Base-by-base conservation (phyloP, 192 early-diverging fungal species). In the Rhizophagus clarus region DNA sequence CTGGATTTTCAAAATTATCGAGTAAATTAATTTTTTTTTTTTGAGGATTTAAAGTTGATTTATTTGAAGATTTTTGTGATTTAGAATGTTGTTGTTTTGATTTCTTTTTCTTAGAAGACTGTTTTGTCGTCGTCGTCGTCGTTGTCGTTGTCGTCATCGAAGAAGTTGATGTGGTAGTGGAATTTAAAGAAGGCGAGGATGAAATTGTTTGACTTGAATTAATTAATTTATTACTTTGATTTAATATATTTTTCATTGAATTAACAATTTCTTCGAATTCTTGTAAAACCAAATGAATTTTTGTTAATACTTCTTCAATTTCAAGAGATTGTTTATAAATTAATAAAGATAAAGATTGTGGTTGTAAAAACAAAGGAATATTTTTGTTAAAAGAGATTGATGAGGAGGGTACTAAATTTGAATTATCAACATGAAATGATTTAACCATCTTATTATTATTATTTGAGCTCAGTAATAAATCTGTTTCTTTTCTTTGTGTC, bases 271-370 rank as follows among this genome's bases (percentile, higher is more conserved):
- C 34, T 34, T 61, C 60, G 42, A 77, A 77, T 66, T 77, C 75
- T 17, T 77, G 34, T 24, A 77, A 45, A 42, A 32, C 11, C n/a
- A 24, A 32, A 62, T 77, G 61, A 47, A 77, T 64, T 42, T 45
- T 40, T 51, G 20, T 34, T n/a, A 77, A 10, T 42, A 45, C 28
- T 64, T 61, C 31, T 66, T 61, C 75, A 45, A 77, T 77, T 66
- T 77, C 75, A 28, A 11, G 17, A 37, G 75, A 64, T 66, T 77
- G 75, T 64, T 77, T 77, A 31, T 77, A 77, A 34, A 77, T 77
- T 20, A 77, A 31, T 28, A 63, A 28, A 64, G 17, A 14, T 26
- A 64, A 15, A 28, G 61, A 15, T 77, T 64, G 31, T 15, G 75
- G 11, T 32, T 63, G 31, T 26, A 64, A 64, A 4, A n/a, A 15